Base-by-base conservation (phyloP, 768 basidiomycete species). In the Lentinula raphanica region DNA sequence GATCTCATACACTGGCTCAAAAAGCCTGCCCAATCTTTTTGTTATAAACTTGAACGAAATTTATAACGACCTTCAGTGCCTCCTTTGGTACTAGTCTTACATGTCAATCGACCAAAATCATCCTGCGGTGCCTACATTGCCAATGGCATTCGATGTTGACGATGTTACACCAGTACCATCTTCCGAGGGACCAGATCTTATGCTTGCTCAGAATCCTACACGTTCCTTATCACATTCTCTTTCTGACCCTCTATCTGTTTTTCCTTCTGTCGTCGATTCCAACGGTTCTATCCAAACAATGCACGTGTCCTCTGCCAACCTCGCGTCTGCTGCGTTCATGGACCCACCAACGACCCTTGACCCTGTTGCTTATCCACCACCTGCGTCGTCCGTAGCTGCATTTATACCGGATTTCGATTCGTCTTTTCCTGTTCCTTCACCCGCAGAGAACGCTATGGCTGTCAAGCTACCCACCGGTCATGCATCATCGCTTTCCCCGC, bases 381-480 rank as follows among this genome's bases (percentile, higher is more conserved):
- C 53, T 25, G 27, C 57, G 65, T 42, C 36, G 23, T 65, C 74
- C 17, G 62, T 74, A 5, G 69, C 76, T 17, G 65, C 67, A 45
- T 78, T 78, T 61, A 64, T 80, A 49, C 61, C 79, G 19, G 78
- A 81, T 66, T 74, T 80, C 19, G 49, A 38, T 35, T 31, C 29
- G 21, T 42, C 44, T 15, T 57, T 57, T 28, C 21, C 40, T 11
- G 45, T 23, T 9, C 19, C 46, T 25, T 60, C 71, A 65, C 50
- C 63, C 58, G 13, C 72, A 60, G 75, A 76, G 39, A 69, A 71
- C 58, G 55, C 71, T 15, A 78, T 76, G 63, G 60, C 61, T 55
- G 55, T 76, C 46, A 74, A 76, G 61, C 67, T 77, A 27, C 70
- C 74, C 12, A 67, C 78, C 45, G 69, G 65, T 49, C 69, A 72